phyloP scores from a whole-genome alignment of 2,329 filamentous ascomycete genomes.

The Aspergillus transmontanensis region DNA sequence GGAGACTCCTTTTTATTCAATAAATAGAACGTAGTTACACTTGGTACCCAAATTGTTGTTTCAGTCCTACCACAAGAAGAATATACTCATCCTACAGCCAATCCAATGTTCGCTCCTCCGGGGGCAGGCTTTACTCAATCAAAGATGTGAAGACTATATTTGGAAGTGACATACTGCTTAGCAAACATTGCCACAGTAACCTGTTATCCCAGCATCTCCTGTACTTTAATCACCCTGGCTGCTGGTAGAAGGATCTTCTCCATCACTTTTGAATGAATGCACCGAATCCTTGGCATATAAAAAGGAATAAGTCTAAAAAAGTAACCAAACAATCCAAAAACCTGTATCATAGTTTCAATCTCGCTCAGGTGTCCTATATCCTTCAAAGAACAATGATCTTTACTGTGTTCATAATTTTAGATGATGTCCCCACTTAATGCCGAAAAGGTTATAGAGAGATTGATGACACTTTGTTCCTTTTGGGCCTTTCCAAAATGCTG shows the following conservation, averaged over 20 bases:
- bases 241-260: background rate
- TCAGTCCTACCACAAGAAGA: constrained; percentile 6
- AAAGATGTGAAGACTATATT: too few species aligned
- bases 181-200: too few species aligned
- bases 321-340: background rate
- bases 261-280: background rate
- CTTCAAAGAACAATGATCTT: background rate
- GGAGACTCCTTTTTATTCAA: background rate
- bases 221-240: background rate
- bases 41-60: background rate
- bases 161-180: too few species aligned
- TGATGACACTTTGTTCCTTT: background rate
- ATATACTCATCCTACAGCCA: background rate
- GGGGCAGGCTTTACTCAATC: too few species aligned
- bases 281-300: background rate
- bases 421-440: constrained; percentile 5
- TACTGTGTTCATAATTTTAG: constrained; percentile 1
- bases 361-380: background rate
- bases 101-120: too few species aligned
- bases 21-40: background rate
- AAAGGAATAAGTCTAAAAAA: background rate
- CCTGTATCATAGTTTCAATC: background rate
- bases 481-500: background rate
- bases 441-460: background rate
- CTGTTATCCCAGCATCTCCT: background rate